These are phyloP conservation scores for Aspergillus neoniger DNA, from an alignment of 2,329 filamentous ascomycete genomes.

Conservation along the genomic window DNA sequence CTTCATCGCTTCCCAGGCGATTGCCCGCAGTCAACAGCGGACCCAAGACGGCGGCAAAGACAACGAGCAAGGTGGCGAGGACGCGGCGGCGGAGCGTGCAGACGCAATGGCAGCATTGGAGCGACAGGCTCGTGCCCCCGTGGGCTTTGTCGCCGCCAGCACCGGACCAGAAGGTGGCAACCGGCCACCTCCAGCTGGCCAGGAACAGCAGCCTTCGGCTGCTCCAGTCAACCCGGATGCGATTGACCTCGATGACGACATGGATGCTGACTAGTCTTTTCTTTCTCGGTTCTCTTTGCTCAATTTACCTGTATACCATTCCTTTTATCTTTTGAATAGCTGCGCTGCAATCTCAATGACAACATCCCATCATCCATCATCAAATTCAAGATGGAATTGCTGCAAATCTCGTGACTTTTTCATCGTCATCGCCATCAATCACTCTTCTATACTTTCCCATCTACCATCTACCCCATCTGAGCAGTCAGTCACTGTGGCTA, in stretches of 20 bases:
- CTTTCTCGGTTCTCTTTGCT: not conserved
- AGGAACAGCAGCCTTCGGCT: constrained; percentile 20
- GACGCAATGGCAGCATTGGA: constrained; percentile 92
- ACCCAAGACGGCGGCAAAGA: constrained; percentile 38
- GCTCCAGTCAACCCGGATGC: constrained; percentile 75
- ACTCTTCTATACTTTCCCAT: not conserved
- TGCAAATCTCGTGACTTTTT: not conserved
- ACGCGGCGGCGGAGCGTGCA: constrained; percentile 51
- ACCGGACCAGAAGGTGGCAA: constrained; percentile 69
- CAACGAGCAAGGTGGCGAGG: constrained; percentile 46
- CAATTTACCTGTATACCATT: constrained; percentile 1
- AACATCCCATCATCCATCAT: not conserved
- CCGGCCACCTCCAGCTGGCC: constrained; percentile 41
- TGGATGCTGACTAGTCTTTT: constrained; percentile 36
- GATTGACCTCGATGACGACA: constrained; percentile 73
- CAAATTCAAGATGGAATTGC: not conserved
- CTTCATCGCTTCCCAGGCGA: constrained; percentile 93
- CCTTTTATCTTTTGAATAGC: constrained; percentile 11
- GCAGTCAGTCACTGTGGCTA: too few relatives aligned
- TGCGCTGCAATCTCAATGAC: not conserved
- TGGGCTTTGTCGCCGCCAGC: constrained; percentile 87
- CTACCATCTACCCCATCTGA: too few relatives aligned
- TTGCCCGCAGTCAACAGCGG: constrained; percentile 73
- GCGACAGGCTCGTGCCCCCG: constrained; percentile 80
- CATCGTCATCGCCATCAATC: not conserved